These are phyloP conservation scores for Salvia miltiorrhiza DNA, from an alignment of 257 asterid species.

Conservation along the genomic window DNA sequence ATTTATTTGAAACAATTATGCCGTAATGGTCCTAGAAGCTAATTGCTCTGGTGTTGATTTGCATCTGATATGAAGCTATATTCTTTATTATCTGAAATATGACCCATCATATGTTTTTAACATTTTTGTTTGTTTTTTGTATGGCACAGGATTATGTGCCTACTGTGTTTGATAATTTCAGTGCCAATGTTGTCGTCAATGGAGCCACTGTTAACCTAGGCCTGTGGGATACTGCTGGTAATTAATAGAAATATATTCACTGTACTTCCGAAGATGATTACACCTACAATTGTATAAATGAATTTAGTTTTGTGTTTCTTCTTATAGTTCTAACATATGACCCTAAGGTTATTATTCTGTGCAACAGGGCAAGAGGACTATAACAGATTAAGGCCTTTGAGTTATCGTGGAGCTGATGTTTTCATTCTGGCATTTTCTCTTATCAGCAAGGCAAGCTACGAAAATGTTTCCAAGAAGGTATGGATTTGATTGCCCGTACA, in stretches of 20 bases:
- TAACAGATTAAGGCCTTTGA: conserved; percentile 71
- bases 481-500: not conserved
- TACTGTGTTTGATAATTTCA: conserved; percentile 75
- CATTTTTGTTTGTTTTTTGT: not conserved
- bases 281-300: not conserved
- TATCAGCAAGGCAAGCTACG: conserved; percentile 76
- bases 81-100: not conserved
- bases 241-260: not conserved
- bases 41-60: conserved; percentile 8
- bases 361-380: conserved; percentile 77
- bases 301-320: conserved; percentile 7
- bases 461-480: conserved; percentile 75
- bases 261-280: conserved; percentile 12
- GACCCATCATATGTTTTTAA: conserved; percentile 6
- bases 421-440: conserved; percentile 76
- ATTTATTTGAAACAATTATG: not conserved
- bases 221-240: conserved; percentile 88
- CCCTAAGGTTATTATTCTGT: conserved; percentile 5
- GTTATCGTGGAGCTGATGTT: conserved; percentile 84
- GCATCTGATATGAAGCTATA: conserved; percentile 6
- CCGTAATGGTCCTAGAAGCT: not conserved
- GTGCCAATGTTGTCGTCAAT: conserved; percentile 77
- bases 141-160: conserved; percentile 76
- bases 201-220: conserved; percentile 74
- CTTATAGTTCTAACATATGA: conserved; percentile 12